These are phyloP conservation scores for Lentinula edodes DNA, from an alignment of 768 basidiomycete genomes.

Conservation along the genomic window DNA sequence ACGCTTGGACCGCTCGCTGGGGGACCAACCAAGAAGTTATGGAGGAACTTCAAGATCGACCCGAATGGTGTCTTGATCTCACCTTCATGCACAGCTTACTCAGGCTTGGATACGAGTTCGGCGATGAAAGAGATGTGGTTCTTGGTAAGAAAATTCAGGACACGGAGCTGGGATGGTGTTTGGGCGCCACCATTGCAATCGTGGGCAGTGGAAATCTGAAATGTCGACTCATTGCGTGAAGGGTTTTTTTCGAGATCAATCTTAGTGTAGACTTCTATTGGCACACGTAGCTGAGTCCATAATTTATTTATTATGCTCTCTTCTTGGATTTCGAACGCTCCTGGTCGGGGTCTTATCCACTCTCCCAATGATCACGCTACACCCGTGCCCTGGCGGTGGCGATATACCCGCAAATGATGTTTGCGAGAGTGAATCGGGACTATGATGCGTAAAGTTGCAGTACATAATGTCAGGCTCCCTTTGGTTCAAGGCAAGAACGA, in stretches of 20 bases:
- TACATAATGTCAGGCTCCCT: too few species aligned
- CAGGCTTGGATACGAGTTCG: constrained; percentile 87
- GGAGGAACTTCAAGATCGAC: constrained; percentile 71
- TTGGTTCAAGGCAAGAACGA: too few species aligned
- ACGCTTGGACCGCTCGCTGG: constrained; percentile 53
- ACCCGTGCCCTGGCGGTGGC: too few species aligned
- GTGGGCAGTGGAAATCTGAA: constrained; percentile 54
- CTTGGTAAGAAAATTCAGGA: constrained; percentile 85
- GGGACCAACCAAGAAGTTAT: constrained; percentile 26
- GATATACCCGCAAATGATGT: too few species aligned
- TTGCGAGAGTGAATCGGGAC: too few species aligned
- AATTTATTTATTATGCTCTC: neutral
- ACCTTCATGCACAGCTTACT: constrained; percentile 92
- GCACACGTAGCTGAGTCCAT: neutral
- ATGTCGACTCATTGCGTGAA: constrained; percentile 29
- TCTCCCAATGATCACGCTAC: too few species aligned
- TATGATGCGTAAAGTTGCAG: too few species aligned
- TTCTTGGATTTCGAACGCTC: too few species aligned
- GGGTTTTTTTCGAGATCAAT: neutral
- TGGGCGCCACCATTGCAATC: constrained; percentile 80
- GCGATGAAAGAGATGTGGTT: constrained; percentile 55
- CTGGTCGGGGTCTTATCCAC: too few species aligned
- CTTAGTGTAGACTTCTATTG: neutral
- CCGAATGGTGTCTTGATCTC: constrained; percentile 94
- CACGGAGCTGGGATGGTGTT: constrained; percentile 92